Conservation (phyloP, 2,329 filamentous ascomycete genomes). For the Sarocladium kiliense region DNA sequence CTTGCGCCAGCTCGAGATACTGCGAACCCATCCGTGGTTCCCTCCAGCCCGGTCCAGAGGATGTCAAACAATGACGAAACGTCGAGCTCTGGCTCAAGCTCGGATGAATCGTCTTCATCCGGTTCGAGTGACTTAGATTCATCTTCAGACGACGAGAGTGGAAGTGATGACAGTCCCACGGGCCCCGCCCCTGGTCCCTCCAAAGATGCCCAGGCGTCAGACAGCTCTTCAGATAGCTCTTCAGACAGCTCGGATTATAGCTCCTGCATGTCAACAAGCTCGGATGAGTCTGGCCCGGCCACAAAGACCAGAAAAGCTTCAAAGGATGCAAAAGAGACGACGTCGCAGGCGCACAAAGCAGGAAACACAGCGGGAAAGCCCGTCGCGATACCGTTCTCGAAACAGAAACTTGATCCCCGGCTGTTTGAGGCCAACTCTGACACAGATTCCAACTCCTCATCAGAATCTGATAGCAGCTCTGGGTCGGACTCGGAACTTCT, state of each 20-base stretch:
- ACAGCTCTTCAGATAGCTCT: not conserved
- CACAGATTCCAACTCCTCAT: conserved; percentile 30
- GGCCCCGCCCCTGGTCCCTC: not conserved
- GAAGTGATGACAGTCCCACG: not conserved
- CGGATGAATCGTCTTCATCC: conserved; percentile 3
- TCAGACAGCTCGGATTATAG: conserved; percentile 10
- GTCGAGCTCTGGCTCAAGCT: conserved; percentile 12
- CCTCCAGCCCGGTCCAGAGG: not conserved
- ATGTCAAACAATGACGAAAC: conserved; percentile 12
- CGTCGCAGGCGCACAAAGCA: not conserved
- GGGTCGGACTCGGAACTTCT: not conserved
- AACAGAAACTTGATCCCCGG: not conserved
- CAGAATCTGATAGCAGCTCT: conserved; percentile 13
- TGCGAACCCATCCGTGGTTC: no score
- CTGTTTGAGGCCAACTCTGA: conserved; percentile 26
- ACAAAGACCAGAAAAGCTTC: not conserved
- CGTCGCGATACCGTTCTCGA: not conserved
- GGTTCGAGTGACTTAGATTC: not conserved
- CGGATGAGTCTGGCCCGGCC: not conserved
- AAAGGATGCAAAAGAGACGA: not conserved
- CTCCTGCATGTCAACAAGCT: conserved; percentile 3
- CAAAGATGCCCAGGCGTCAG: not conserved
- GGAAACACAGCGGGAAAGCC: not conserved
- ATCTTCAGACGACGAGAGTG: not conserved
- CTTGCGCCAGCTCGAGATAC: not conserved